Percentiles rank a stretch among this genome's conserved stretches.
Evolutionary conservation across 371 early-diverging fungal genomes (phyloP).

Genomic region (Rhizomucor miehei): DNA sequence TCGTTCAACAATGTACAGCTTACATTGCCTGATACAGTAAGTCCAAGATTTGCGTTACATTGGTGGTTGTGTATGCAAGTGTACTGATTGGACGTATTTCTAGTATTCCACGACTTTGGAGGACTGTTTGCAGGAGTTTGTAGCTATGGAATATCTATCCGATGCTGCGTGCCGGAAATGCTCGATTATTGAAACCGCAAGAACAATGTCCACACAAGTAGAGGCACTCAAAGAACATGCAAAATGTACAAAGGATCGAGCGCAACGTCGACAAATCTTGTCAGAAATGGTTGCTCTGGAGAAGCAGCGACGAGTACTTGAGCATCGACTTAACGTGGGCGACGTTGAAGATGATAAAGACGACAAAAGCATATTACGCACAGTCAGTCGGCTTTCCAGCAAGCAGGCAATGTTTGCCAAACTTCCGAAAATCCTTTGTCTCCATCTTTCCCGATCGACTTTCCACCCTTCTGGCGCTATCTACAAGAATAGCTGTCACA

Average conservation of each 20-base stretch:
- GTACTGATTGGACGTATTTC: not conserved
- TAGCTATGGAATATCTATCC: constrained; percentile 65
- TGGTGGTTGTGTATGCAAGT: not conserved
- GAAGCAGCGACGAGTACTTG: constrained; percentile 8
- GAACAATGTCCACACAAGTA: constrained; percentile 26
- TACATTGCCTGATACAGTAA: constrained; percentile 57
- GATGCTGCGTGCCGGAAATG: constrained; percentile 76
- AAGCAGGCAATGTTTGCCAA: constrained; percentile 65
- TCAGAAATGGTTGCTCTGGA: constrained; percentile 30
- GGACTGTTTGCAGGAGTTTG: constrained; percentile 60
- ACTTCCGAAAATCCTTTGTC: constrained; percentile 55
- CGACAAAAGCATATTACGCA: constrained; percentile 3
- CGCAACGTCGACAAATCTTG: constrained; percentile 21
- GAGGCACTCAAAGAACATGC: constrained; percentile 38
- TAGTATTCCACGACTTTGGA: constrained; percentile 57
- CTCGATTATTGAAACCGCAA: constrained; percentile 53
- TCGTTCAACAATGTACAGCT: constrained; percentile 71
- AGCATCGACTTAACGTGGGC: constrained; percentile 6
- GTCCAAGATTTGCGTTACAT: not conserved
- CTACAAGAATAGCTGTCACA: constrained; percentile 64
- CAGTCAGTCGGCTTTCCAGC: constrained; percentile 34
- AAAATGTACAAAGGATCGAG: constrained; percentile 35
- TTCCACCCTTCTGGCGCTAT: constrained; percentile 58
- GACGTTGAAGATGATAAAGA: constrained; percentile 10
- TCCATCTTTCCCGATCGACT: constrained; percentile 74